Evolutionary conservation across 2,329 filamentous ascomycete genomes (phyloP).

Genomic region (Phaeoacremonium minimum): DNA sequence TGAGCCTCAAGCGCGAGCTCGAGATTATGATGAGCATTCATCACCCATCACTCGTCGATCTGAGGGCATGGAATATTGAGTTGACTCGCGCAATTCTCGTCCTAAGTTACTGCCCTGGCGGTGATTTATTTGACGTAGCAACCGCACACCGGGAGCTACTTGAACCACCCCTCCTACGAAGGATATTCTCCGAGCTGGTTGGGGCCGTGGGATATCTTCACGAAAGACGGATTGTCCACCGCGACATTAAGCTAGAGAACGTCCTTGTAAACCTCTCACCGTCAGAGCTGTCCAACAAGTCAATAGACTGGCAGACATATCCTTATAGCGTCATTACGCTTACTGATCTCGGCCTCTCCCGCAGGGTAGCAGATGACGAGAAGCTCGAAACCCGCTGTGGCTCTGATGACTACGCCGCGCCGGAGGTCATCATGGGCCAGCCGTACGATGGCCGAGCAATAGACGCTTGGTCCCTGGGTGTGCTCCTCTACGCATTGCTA

Average conservation of each 20-base stretch:
- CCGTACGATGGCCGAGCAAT: slow-evolving; percentile 89
- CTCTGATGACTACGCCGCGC: slow-evolving; percentile 94
- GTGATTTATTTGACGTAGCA: slow-evolving; percentile 91
- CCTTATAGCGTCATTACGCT: slow-evolving; percentile 82
- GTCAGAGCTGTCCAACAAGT: slow-evolving; percentile 57
- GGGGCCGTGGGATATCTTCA: slow-evolving; percentile 85
- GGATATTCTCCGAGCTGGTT: slow-evolving; percentile 88
- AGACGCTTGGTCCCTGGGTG: slow-evolving; percentile 93
- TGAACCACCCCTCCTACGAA: slow-evolving; percentile 64
- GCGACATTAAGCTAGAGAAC: slow-evolving; percentile 92
- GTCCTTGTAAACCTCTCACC: slow-evolving; percentile 83
- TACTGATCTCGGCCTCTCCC: slow-evolving; percentile 85
- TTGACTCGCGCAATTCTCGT: slow-evolving; percentile 78
- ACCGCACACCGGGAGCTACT: slow-evolving; percentile 67
- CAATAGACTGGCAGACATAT: slow-evolving; percentile 68
- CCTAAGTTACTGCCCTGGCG: slow-evolving; percentile 86
- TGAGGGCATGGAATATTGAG: slow-evolving; percentile 89
- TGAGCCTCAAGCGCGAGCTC: slow-evolving; percentile 88
- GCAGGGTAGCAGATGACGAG: slow-evolving; percentile 79
- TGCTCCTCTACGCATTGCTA: slow-evolving; percentile 87
- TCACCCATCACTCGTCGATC: slow-evolving; percentile 84
- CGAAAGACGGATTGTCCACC: slow-evolving; percentile 80
- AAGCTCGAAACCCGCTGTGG: slow-evolving; percentile 92
- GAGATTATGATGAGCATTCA: slow-evolving; percentile 87
- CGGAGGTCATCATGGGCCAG: slow-evolving; percentile 93